phyloP scores from a whole-genome alignment of 345 rosid genomes.

The Euphorbia lathyris region DNA sequence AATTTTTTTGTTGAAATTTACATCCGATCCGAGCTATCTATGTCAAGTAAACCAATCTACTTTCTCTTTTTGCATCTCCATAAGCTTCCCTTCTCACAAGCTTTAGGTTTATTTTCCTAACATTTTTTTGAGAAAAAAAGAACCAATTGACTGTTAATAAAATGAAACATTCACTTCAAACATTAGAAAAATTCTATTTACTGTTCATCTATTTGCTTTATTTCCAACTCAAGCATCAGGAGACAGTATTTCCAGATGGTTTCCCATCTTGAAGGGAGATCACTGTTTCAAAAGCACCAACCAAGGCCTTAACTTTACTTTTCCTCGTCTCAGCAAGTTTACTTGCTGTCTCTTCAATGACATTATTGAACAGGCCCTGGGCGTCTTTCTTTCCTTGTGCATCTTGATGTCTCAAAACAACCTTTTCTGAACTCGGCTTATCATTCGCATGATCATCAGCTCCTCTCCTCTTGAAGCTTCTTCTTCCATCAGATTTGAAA shows the following conservation, averaged over 20 bases:
- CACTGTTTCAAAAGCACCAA: constrained; percentile 92
- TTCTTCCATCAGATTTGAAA: constrained; percentile 30
- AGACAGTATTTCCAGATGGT: constrained; percentile 26
- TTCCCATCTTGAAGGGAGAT: constrained; percentile 73
- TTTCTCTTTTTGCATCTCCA: constrained; percentile 1
- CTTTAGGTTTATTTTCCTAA: constrained; percentile 27
- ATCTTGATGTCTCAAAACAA: constrained; percentile 71
- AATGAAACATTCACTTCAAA: constrained; percentile 7
- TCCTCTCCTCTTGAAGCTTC: constrained; percentile 46
- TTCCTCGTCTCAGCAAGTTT: constrained; percentile 75
- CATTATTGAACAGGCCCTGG: constrained; percentile 61
- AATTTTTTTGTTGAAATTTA: constrained; percentile 4
- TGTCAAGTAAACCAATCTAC: constrained; percentile 21
- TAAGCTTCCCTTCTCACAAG: constrained; percentile 23
- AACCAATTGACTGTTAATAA: constrained; percentile 12
- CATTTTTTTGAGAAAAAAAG: constrained; percentile 6
- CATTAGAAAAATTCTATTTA: neutral
- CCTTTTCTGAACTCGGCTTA: constrained; percentile 38
- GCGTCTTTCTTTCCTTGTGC: constrained; percentile 53
- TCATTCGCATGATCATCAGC: constrained; percentile 28
- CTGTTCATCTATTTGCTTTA: neutral
- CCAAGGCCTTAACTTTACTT: constrained; percentile 94
- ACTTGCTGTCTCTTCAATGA: constrained; percentile 93
- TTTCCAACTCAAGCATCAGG: constrained; percentile 19
- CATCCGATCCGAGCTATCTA: constrained; percentile 13